Conservation (phyloP, 768 basidiomycete species). For the Rhodotorula sphaerocarpa region DNA sequence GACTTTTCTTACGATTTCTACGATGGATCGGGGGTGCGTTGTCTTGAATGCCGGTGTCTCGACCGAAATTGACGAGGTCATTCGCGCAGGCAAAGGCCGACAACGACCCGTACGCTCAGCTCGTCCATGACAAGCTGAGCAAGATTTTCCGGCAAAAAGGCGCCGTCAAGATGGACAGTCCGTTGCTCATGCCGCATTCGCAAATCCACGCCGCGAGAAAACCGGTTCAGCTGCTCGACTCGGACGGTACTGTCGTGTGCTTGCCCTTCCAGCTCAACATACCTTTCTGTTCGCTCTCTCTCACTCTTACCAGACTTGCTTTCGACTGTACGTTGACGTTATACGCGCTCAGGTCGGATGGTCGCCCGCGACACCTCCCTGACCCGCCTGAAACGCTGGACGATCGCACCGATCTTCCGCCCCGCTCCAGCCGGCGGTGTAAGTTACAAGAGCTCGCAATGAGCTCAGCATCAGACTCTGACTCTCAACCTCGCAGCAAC, state of each 20-base stretch:
- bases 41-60: not conserved
- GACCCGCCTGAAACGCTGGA: conserved; percentile 40
- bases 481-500: conserved; percentile 18
- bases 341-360: conserved; percentile 26
- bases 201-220: conserved; percentile 36
- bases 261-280: conserved; percentile 35
- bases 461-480: too few species aligned
- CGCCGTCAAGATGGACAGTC: conserved; percentile 36
- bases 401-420: conserved; percentile 39
- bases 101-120: conserved; percentile 36
- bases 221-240: conserved; percentile 34
- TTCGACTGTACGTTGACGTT: not conserved
- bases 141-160: conserved; percentile 36
- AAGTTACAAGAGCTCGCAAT: not conserved
- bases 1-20: conserved; percentile 36
- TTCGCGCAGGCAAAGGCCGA: conserved; percentile 34
- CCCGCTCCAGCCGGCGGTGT: conserved; percentile 36
- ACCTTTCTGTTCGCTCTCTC: conserved; percentile 26
- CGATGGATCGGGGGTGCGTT: conserved; percentile 22
- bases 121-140: conserved; percentile 37
- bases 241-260: conserved; percentile 35
- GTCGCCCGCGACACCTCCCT: conserved; percentile 37
- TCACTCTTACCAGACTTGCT: too few species aligned
- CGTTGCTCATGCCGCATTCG: conserved; percentile 37
- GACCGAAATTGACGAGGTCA: too few species aligned